Percentiles rank a stretch among this genome's conserved stretches.
phyloP scores from a whole-genome alignment of 202 grass and related monocot genomes.

The Digitaria exilis region DNA sequence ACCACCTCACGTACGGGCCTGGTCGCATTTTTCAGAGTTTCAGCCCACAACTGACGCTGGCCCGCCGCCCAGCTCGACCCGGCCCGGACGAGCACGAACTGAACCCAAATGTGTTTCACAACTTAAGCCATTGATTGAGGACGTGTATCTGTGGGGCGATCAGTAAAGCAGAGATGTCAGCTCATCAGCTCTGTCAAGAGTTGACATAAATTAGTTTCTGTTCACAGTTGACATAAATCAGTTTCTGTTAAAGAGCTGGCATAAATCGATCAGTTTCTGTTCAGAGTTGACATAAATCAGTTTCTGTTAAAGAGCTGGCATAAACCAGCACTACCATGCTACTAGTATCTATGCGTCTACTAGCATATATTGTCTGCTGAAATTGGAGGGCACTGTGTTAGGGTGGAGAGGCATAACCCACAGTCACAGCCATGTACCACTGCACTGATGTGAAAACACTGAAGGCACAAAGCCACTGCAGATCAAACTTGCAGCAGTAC shows the following conservation, averaged over 20 bases:
- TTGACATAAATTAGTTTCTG: constrained; percentile 10
- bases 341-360: background rate
- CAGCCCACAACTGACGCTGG: background rate
- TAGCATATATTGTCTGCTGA: background rate
- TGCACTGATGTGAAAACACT: constrained; percentile 15
- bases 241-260: background rate
- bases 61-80: too few species aligned
- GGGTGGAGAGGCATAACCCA: constrained; percentile 7
- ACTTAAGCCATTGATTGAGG: background rate
- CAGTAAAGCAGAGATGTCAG: background rate
- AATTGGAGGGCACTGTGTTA: constrained; percentile 32
- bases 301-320: constrained; percentile 9
- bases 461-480: constrained; percentile 5
- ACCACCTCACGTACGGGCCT: background rate
- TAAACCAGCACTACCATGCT: background rate
- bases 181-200: background rate
- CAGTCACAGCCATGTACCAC: background rate
- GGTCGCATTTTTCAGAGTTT: background rate
- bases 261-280: background rate
- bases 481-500: background rate
- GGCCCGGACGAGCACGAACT: background rate
- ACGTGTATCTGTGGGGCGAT: background rate
- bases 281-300: constrained; percentile 11
- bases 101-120: background rate
- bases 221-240: constrained; percentile 22